Evolutionary conservation across 1,284 basidiomycete genomes (phyloP).

Genomic region (Ceratobasidium sp.): DNA sequence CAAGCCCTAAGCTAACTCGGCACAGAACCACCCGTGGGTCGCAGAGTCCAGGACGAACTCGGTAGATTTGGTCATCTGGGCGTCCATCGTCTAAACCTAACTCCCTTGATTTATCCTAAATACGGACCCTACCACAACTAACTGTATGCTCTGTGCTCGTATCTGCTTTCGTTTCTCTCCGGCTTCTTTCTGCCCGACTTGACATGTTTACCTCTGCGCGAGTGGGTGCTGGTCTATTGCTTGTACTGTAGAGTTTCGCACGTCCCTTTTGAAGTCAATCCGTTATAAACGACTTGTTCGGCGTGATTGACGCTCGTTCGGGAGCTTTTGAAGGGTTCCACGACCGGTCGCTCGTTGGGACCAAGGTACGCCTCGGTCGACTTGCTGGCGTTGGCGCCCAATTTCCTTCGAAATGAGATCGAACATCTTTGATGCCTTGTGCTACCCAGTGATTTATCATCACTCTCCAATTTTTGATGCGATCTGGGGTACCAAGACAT

Average conservation of each 20-base stretch:
- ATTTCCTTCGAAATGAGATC: too few relatives aligned
- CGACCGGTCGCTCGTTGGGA: too few relatives aligned
- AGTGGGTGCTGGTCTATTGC: slow-evolving; percentile 32
- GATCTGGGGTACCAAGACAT: too few relatives aligned
- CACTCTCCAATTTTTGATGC: too few relatives aligned
- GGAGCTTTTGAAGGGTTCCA: too few relatives aligned
- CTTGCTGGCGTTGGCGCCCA: too few relatives aligned
- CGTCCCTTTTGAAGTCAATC: slow-evolving; percentile 23
- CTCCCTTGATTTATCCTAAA: slow-evolving; percentile 25
- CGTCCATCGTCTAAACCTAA: slow-evolving; percentile 59
- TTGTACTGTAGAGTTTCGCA: slow-evolving; percentile 37
- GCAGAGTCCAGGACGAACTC: slow-evolving; percentile 56
- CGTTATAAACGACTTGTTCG: slow-evolving; percentile 10
- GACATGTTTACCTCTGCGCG: slow-evolving; percentile 2
- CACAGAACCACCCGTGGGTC: slow-evolving; percentile 67
- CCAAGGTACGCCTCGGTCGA: too few relatives aligned
- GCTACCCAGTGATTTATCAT: too few relatives aligned
- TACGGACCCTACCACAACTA: slow-evolving; percentile 36
- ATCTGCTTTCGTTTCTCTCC: slow-evolving; percentile 43
- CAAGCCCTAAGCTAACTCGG: not conserved
- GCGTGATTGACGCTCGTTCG: not conserved
- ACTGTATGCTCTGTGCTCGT: slow-evolving; percentile 45
- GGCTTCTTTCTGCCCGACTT: slow-evolving; percentile 33
- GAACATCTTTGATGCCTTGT: too few relatives aligned
- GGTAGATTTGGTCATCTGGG: slow-evolving; percentile 69